phyloP scores from a whole-genome alignment of 2,329 filamentous ascomycete species.

The Dothiorella sarmentorum region DNA sequence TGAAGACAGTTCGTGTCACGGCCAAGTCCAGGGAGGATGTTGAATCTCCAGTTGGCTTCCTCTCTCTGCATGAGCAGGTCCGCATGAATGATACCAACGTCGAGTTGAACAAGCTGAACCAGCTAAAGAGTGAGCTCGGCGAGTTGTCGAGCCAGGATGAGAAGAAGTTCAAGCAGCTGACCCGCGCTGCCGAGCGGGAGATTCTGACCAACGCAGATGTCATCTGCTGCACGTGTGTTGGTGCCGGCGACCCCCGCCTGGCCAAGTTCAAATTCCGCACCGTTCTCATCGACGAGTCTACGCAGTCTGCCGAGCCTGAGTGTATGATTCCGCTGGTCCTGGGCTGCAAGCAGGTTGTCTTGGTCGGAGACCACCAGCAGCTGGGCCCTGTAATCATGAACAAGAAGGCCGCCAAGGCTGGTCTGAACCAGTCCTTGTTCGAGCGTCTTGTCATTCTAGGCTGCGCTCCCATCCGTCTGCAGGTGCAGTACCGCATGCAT shows the following conservation, averaged over 20 bases:
- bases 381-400: slow-evolving; percentile 99
- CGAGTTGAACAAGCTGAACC: slow-evolving; percentile 86
- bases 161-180: slow-evolving; percentile 97
- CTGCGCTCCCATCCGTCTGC: slow-evolving; percentile 84
- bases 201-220: slow-evolving; percentile 95
- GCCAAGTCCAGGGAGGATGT: slow-evolving; percentile 98
- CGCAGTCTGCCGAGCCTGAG: slow-evolving; percentile 95
- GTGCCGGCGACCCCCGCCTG: slow-evolving; percentile 90
- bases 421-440: slow-evolving; percentile 96
- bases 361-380: slow-evolving; percentile 97
- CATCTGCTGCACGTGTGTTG: slow-evolving; percentile 97
- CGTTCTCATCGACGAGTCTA: slow-evolving; percentile 96
- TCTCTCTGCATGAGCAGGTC: slow-evolving; percentile 94
- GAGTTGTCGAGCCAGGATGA: slow-evolving; percentile 94
- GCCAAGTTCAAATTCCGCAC: slow-evolving; percentile 98
- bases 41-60: slow-evolving; percentile 93
- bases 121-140: slow-evolving; percentile 86
- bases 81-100: slow-evolving; percentile 96
- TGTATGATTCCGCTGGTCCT: slow-evolving; percentile 98
- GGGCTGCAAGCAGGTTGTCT: slow-evolving; percentile 97
- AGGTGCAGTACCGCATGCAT: slow-evolving; percentile 99
- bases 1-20: slow-evolving; percentile 97
- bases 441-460: slow-evolving; percentile 93
- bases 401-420: slow-evolving; percentile 98
- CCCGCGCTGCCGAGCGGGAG: slow-evolving; percentile 88